Evolutionary conservation across 176 grass and related monocot species (phyloP), one percentile per base, ranked within the genome.

Genomic region (Lolium perenne): DNA sequence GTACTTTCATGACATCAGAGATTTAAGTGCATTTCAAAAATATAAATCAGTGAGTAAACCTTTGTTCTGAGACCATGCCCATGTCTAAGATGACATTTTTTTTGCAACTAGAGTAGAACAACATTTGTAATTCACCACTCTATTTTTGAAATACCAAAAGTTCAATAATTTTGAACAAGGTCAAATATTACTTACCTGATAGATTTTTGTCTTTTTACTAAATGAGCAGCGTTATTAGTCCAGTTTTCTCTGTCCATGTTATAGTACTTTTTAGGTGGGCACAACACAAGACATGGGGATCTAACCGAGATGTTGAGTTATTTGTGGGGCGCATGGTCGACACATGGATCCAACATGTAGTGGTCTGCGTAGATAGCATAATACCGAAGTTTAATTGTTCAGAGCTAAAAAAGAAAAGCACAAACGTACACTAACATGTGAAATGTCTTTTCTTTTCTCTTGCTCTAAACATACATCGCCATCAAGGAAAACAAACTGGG

Each of bases 301-400:
- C 80, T 64, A 56, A 53, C 11, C 66, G 22, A 56, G 56, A 74
- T 23, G 49, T 6, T 61, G 46, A 80, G 76, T 80, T 59, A 85
- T 76, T 71, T 38, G 83, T 77, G 83, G 83, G 83, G 70, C 50
- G 58, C 47, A 38, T 89, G 88, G 78, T 90, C 88, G 71, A 29
- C 50, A 26, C 40, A 29, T 86, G 51, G 50, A 82, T 29, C 62
- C 56, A 74, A 58, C 50, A 35, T 6, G 68, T 25, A 89, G 56
- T 49, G 83, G 48, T 74, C 65, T 74, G 20, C 11, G 43, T n/a
- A 15, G 43, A 48, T 18, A 58, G 56, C 74, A 67, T 90, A 87
- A 74, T 65, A 80, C 49, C 56, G 74, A 72, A 56, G 74, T 23
- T 61, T 1, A 22, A 78, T n/a, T 22, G 56, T 55, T 63, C 9